Evolutionary conservation across 345 rosid genomes (phyloP), one percentile per base, ranked within the genome.

Genomic region (Passiflora organensis): DNA sequence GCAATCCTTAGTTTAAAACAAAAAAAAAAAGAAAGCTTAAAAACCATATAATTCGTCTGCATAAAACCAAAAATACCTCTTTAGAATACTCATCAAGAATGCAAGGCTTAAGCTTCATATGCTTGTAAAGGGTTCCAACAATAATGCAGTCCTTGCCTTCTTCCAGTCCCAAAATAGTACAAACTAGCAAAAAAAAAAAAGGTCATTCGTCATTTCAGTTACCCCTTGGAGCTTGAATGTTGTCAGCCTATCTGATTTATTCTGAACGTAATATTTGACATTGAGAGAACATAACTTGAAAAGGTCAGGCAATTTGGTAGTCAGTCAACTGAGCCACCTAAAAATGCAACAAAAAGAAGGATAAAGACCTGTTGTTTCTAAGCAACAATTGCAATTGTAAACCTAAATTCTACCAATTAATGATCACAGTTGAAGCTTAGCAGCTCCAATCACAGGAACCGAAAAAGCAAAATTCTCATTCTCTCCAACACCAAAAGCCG

Each of bases 41-140:
- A 21, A 19, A 10, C 19, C 18, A 2, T 25, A 18, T 16, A 67
- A 13, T 48, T 13, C 13, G 53, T 55, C 62, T 22, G 23, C 9
- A 48, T 16, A 43, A 58, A 24, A 32, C 48, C 45, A 50, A 51
- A 6, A 37, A 53, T 58, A 85, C 90, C 89, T 83, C 85, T 74
- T 80, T 87, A 43, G 98, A 84, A 65, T 93, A 93, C 74, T 89
- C 99, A 66, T 89, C 96, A 59, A 93, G 96, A 63, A 93, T 79
- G 38, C 83, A 80, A 68, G 95, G 95, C 60, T 93, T 93, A 60
- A 93, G 96, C 72, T 89, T 83, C 99, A 89, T 93, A 54, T 93
- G 84, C 79, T 93, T 93, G 81, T 77, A 93, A 64, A 93, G 65
- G 32, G 96, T 93, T 32, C 99, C 99, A 10, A 93, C 86, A 58